phyloP scores from a whole-genome alignment of 2,329 filamentous ascomycete genomes.

The Fusarium mexicanum region DNA sequence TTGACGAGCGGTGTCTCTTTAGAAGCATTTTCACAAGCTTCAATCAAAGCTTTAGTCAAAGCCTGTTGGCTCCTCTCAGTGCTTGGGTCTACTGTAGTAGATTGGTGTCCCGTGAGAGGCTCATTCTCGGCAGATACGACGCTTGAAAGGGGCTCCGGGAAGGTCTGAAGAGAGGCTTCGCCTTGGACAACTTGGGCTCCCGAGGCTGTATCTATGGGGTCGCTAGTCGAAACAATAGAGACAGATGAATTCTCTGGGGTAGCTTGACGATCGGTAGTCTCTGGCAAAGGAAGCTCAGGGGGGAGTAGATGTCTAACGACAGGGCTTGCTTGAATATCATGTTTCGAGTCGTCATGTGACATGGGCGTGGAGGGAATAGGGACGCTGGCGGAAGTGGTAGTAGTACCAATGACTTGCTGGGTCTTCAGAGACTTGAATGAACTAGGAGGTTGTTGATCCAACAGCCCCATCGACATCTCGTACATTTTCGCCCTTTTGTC shows the following conservation, averaged over 20 bases:
- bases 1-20: neutral
- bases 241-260: neutral
- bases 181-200: neutral
- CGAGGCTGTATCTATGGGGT: neutral
- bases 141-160: neutral
- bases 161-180: neutral
- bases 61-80: neutral
- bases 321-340: neutral
- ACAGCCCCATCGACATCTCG: neutral
- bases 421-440: neutral
- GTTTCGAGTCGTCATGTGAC: neutral
- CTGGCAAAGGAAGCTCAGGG: neutral
- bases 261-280: neutral
- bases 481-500: neutral
- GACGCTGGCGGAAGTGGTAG: neutral
- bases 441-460: no score
- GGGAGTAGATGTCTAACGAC: no score
- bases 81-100: neutral
- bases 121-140: neutral
- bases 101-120: neutral
- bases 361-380: neutral
- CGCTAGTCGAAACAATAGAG: neutral
- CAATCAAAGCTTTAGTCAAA: neutral
- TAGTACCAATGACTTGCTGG: neutral
- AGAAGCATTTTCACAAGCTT: neutral